Evolutionary conservation across 352 stramenopile species (phyloP), one percentile per base, ranked within the genome.

Genomic region (Lagenidium giganteum): DNA sequence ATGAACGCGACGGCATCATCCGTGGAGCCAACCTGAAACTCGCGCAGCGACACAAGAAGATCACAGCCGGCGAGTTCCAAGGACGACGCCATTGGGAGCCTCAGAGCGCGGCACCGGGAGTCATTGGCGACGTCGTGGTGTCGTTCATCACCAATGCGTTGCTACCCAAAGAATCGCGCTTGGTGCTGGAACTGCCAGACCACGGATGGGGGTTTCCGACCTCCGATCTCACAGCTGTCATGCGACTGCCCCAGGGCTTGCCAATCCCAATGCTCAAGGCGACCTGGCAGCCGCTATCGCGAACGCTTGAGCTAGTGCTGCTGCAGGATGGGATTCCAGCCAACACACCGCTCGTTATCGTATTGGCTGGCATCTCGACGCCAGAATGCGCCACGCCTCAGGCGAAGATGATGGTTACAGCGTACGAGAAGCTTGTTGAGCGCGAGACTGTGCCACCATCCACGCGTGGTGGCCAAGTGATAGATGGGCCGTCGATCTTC

Each of bases 11-110:
- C n/a, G 64, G 73, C 4, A 49, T 73, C 32, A 74, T 67, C 40
- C 70, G 67, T n/a, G 69, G 67, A 8, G 76, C 64, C 9, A 47
- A 85, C 14, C 54, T 87, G 42, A 70, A 78, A 39, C 76, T 89
- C 22, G 74, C 76, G n/a, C 73, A 86, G 51, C 76, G 76, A 16
- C 79, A 87, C 50, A 54, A 53, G 16, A 72, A 70, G 37, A 69
- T 92, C 46, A 47, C 64, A 9, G 58, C 73, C 1, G 71, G 76
- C 2, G 50, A 51, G 35, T 86, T 88, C 42, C 61, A 65, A 16
- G 73, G 75, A 0, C 42, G 39, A 21, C 53, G 48, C 24, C 34
- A 54, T 9, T 45, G 83, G 23, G 63, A 83, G 43, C 70, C 61
- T 4, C 72, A 86, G 45, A 40, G 69, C 21, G 47, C 70, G 1